Evolutionary conservation across 2,329 filamentous ascomycete species (phyloP).

Genomic region (Arthrobotrys entomopaga): DNA sequence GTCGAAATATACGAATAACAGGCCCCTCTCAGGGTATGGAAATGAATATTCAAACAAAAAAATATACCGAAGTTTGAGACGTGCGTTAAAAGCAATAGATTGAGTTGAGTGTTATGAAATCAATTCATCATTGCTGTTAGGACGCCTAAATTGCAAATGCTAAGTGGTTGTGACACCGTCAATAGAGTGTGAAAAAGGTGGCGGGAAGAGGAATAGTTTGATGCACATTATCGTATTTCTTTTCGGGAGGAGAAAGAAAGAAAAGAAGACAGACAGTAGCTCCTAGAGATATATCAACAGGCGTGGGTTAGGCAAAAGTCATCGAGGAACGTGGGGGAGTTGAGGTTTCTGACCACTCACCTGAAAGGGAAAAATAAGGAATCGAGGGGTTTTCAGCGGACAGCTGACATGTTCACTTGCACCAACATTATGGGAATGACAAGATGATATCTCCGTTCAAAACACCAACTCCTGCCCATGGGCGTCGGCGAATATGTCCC

Average conservation of each 20-base stretch:
- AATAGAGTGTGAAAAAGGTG: background rate
- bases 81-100: background rate
- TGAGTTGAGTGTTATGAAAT: background rate
- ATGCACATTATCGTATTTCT: slow-evolving; percentile 14
- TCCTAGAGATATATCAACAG: background rate
- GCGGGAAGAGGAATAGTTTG: background rate
- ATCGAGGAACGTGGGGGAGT: too few species aligned
- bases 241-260: too few species aligned
- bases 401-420: slow-evolving; percentile 25
- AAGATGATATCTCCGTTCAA: slow-evolving; percentile 45
- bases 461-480: slow-evolving; percentile 30
- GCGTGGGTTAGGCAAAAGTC: background rate
- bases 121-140: too few species aligned
- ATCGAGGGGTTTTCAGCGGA: slow-evolving; percentile 16
- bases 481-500: background rate
- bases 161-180: background rate
- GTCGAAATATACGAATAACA: too few species aligned
- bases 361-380: background rate
- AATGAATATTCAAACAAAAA: background rate
- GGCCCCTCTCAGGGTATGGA: too few species aligned
- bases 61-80: background rate
- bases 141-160: too few species aligned
- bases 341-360: background rate
- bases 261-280: background rate
- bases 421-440: slow-evolving; percentile 31